Evolutionary conservation across 371 early-diverging fungal genomes (phyloP), one percentile per base, ranked within the genome.

Genomic region (Mortierella sp.): DNA sequence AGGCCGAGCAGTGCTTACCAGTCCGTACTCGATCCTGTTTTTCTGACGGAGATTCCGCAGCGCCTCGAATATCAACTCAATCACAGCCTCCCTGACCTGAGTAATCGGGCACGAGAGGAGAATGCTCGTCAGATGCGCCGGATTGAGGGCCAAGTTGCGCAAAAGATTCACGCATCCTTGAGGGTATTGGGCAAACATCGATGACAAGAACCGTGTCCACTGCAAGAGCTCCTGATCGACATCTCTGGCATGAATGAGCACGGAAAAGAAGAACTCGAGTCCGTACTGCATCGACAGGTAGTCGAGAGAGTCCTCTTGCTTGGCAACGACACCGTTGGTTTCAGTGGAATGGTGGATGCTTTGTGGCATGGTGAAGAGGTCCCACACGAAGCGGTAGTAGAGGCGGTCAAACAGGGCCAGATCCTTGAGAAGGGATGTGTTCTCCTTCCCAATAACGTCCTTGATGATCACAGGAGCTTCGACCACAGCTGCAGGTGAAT

Each of bases 381-480:
- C 79, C 88, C 88, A 88, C 8, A 88, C 73, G 31, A 88, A 83
- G 0, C 69, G 71, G 64, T 81, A 85, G 55, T 87, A 89, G 1
- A 77, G 80, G 0, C 75, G 73, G 53, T 89, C 89, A 51, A 86
- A 89, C 19, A 89, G 72, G 31, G 74, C 78, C 28, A 81, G 46
- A n/a, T 89, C 89, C 67, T 71, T 82, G 37, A 82, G 37, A 3
- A 88, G 72, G 21, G 76, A 54, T 0, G 72, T 71, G 64, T 88
- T 88, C 24, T 88, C 88, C 73, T 82, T 81, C 16, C 72, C 77
- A 4, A 89, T 77, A 37, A 77, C 73, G 10, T 84, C 83, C 48
- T 80, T 73, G 64, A 89, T 89, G 48, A 86, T 88, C 19, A 46
- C 69, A 16, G 89, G 82, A 40, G 89, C 59, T 24, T 67, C 71